Percentiles rank a stretch among this genome's conserved stretches.
These are phyloP conservation scores for Wickerhamomyces xylosicus DNA, from an alignment of 805 yeast genomes.

Conservation along the genomic window DNA sequence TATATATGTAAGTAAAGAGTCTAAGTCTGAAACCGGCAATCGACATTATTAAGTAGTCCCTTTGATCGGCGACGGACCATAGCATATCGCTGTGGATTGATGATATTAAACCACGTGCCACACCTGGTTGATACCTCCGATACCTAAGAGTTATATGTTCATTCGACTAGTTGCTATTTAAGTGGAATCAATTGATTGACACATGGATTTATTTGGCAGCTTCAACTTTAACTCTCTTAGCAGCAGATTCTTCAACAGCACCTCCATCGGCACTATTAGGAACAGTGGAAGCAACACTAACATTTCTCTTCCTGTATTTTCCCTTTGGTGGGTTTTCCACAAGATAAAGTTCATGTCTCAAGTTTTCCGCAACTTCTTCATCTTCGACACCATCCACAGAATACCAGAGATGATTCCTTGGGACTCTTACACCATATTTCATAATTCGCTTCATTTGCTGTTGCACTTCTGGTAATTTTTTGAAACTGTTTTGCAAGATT, in stretches of 20 bases:
- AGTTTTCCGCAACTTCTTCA: conserved; percentile 50
- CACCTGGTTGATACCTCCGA: too few species aligned
- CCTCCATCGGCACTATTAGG: neutral
- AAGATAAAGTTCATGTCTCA: conserved; percentile 45
- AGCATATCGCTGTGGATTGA: too few species aligned
- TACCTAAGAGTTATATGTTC: too few species aligned
- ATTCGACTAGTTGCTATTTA: too few species aligned
- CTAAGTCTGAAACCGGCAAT: too few species aligned
- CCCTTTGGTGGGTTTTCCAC: conserved; percentile 37
- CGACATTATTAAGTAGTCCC: too few species aligned
- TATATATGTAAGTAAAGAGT: too few species aligned
- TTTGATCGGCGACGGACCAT: too few species aligned
- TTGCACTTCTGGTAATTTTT: conserved; percentile 43
- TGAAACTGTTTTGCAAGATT: conserved; percentile 56
- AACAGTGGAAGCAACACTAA: conserved; percentile 2
- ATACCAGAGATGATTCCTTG: conserved; percentile 69
- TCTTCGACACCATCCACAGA: conserved; percentile 71
- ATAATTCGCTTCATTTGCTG: conserved; percentile 52
- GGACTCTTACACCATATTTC: conserved; percentile 45
- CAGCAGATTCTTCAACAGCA: neutral
- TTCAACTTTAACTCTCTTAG: conserved; percentile 1
- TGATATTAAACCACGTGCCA: too few species aligned
- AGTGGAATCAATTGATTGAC: too few species aligned
- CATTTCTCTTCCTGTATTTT: conserved; percentile 21
- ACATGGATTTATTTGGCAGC: too few species aligned